These are phyloP conservation scores for Trametes polyzona DNA, from an alignment of 1,284 basidiomycete species.

Conservation along the genomic window DNA sequence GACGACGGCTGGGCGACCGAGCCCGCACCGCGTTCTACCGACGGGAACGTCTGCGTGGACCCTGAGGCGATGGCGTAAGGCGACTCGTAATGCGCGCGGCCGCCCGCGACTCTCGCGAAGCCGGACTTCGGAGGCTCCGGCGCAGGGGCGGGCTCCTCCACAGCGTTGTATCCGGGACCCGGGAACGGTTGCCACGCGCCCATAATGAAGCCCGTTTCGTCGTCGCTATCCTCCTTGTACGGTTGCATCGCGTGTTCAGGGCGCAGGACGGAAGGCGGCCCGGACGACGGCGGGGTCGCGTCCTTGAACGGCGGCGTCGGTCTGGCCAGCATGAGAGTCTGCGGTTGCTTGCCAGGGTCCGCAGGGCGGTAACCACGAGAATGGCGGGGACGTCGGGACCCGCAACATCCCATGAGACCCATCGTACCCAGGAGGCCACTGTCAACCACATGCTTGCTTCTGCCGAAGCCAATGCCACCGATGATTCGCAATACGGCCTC, in stretches of 20 bases:
- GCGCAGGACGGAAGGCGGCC: constrained; percentile 72
- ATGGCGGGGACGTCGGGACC: constrained; percentile 52
- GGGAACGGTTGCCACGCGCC: constrained; percentile 80
- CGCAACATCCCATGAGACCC: constrained; percentile 75
- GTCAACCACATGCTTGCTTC: constrained; percentile 78
- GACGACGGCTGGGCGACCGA: constrained; percentile 31
- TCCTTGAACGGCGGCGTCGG: constrained; percentile 32
- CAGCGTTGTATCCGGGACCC: constrained; percentile 53
- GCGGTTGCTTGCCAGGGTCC: constrained; percentile 27
- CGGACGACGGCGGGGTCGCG: constrained; percentile 51
- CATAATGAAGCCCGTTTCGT: constrained; percentile 83
- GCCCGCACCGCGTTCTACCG: constrained; percentile 49
- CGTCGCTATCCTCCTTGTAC: constrained; percentile 78
- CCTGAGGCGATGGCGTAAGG: constrained; percentile 71
- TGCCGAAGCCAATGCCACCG: constrained; percentile 84
- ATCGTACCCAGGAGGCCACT: constrained; percentile 86
- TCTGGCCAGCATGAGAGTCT: constrained; percentile 35
- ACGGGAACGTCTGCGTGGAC: constrained; percentile 65
- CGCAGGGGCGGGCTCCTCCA: constrained; percentile 41
- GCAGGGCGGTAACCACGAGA: constrained; percentile 31
- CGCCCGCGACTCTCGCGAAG: constrained; percentile 79
- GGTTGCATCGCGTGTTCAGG: constrained; percentile 79
- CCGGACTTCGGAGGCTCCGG: constrained; percentile 54
- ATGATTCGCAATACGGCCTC: constrained; percentile 85
- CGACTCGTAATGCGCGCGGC: constrained; percentile 75